phyloP scores from a whole-genome alignment of 1,139 yeast genomes.

The Suhomyces bribrorum region DNA sequence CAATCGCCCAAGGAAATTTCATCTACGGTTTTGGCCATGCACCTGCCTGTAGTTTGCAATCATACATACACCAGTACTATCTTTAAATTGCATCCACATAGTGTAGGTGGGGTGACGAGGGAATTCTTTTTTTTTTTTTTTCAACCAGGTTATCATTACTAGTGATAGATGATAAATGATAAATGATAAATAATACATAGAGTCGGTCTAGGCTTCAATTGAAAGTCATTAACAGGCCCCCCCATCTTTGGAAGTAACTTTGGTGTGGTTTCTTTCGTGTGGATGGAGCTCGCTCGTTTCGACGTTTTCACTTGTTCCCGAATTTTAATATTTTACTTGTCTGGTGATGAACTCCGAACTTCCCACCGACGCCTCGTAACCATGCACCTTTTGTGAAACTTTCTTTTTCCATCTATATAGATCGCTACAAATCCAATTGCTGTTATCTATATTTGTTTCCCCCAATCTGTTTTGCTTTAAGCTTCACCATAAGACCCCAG shows the following conservation, averaged over 20 bases:
- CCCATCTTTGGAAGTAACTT: no score
- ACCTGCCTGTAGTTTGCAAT: neutral
- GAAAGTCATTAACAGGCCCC: no score
- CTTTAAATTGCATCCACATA: no score
- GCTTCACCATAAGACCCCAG: neutral
- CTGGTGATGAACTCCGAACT: slow-evolving; percentile 11
- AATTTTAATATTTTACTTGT: neutral
- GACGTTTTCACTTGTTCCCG: neutral
- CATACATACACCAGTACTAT: no score
- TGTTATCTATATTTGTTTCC: slow-evolving; percentile 1
- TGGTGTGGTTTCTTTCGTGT: no score
- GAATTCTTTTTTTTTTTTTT: no score
- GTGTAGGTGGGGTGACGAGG: neutral
- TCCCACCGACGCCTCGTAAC: slow-evolving; percentile 11
- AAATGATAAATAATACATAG: no score
- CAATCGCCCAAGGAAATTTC: no score
- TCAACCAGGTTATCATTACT: no score
- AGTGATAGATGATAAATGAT: no score
- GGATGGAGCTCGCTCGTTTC: neutral
- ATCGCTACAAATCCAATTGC: slow-evolving; percentile 6
- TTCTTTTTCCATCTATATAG: slow-evolving; percentile 10
- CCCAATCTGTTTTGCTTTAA: neutral
- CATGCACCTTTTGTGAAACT: slow-evolving; percentile 7
- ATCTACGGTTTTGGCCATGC: no score
- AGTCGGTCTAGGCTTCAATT: no score